Conservation (phyloP, 75 land plant genomes). For the Cryptomeria japonica region DNA sequence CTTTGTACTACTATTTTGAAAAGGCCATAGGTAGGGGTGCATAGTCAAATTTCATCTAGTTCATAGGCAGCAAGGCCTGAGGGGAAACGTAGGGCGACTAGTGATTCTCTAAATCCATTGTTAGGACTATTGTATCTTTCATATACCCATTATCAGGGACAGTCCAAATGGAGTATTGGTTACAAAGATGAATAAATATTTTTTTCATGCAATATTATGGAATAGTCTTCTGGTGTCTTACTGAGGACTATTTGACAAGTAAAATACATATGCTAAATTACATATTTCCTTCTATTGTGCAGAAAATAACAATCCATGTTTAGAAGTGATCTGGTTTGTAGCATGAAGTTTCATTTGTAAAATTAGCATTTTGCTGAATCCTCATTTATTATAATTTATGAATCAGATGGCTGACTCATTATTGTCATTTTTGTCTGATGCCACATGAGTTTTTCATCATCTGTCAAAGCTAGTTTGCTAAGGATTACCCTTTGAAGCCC, state of each 20-base stretch:
- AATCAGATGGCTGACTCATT: background rate
- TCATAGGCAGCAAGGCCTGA: too few species aligned
- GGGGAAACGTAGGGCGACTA: too few species aligned
- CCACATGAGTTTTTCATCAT: too few species aligned
- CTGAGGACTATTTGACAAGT: background rate
- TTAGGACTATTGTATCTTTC: too few species aligned
- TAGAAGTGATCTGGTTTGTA: background rate
- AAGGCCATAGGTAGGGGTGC: too few species aligned
- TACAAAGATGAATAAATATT: background rate
- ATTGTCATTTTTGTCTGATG: too few species aligned
- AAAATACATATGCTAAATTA: background rate
- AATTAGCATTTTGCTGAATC: background rate
- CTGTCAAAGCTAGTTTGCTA: too few species aligned
- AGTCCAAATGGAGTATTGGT: background rate
- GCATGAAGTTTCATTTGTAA: background rate
- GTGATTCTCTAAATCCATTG: too few species aligned
- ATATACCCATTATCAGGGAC: too few species aligned
- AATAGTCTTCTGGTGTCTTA: background rate
- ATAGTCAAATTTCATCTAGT: too few species aligned
- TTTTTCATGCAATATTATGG: background rate
- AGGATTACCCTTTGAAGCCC: too few species aligned
- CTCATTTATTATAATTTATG: background rate
- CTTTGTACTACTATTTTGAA: too few species aligned
- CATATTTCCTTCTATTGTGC: background rate
- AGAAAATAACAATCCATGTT: background rate